Evolutionary conservation across 495 filamentous ascomycete species (phyloP).

Genomic region (Aspergillus avenaceus): DNA sequence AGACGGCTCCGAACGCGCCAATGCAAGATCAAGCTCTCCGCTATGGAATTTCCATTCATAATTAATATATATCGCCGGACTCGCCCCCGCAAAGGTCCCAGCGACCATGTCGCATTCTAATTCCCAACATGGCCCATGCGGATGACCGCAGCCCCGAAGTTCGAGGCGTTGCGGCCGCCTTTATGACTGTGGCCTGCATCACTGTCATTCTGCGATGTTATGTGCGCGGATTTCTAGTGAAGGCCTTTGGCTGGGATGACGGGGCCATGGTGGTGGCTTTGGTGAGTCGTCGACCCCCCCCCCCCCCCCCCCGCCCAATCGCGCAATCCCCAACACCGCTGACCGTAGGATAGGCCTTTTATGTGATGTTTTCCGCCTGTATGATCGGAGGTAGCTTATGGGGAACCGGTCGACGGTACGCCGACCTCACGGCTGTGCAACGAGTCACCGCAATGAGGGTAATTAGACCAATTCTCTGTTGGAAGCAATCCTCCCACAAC

Average conservation of each 20-base stretch:
- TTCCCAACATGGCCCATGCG: background rate
- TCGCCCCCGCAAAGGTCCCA: background rate
- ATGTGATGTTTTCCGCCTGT: slow-evolving; percentile 33
- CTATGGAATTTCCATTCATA: background rate
- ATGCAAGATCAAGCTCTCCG: background rate
- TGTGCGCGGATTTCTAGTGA: slow-evolving; percentile 37
- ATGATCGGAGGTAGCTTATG: slow-evolving; percentile 38
- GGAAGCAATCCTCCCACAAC: no score
- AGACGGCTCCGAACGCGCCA: background rate
- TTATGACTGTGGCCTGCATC: slow-evolving; percentile 31
- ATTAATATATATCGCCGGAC: background rate
- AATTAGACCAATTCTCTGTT: no score
- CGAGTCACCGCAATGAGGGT: slow-evolving; percentile 38
- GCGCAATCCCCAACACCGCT: background rate
- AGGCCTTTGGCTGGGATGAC: slow-evolving; percentile 43
- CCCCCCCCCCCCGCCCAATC: background rate
- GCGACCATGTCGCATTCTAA: background rate
- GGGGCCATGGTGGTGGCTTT: slow-evolving; percentile 32
- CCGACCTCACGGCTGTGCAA: slow-evolving; percentile 17
- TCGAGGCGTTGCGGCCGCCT: slow-evolving; percentile 31
- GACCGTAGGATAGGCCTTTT: slow-evolving; percentile 20
- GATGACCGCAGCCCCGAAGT: slow-evolving; percentile 29
- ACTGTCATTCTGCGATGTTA: slow-evolving; percentile 41
- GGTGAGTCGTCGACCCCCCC: slow-evolving; percentile 16
- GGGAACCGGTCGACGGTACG: slow-evolving; percentile 32